These are phyloP conservation scores for Daldinia childiae DNA, from an alignment of 495 filamentous ascomycete genomes.

Conservation along the genomic window DNA sequence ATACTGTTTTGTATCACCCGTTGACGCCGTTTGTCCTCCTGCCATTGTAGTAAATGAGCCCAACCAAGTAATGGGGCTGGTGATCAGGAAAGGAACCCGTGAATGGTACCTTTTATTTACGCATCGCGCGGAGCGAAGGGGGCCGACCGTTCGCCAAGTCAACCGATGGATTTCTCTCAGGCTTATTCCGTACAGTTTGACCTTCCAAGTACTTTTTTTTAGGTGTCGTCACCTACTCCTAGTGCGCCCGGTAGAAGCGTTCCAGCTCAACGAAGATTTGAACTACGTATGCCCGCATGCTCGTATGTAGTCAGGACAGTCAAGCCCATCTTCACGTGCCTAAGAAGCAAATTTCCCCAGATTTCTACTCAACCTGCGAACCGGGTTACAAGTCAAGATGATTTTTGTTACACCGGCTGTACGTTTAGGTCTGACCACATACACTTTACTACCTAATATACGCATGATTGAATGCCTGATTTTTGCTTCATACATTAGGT, in stretches of 20 bases:
- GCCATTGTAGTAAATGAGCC: slow-evolving; percentile 30
- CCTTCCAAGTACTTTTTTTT: slow-evolving; percentile 14
- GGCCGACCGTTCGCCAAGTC: slow-evolving; percentile 22
- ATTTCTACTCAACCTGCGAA: background rate
- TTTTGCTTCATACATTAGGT: slow-evolving; percentile 9
- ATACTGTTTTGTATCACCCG: slow-evolving; percentile 25
- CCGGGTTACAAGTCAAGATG: background rate
- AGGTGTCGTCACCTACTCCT: slow-evolving; percentile 23
- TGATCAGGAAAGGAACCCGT: slow-evolving; percentile 23
- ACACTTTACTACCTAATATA: background rate
- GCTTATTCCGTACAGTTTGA: background rate
- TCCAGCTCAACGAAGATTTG: background rate
- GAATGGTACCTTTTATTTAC: slow-evolving; percentile 14
- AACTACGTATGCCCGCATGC: background rate
- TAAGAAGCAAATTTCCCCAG: background rate
- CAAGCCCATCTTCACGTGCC: background rate
- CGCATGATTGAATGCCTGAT: slow-evolving; percentile 8
- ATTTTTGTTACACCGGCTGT: background rate
- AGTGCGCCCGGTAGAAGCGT: background rate
- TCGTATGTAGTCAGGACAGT: background rate
- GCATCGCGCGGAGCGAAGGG: slow-evolving; percentile 29
- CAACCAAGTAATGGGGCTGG: slow-evolving; percentile 35
- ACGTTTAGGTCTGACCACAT: slow-evolving; percentile 1
- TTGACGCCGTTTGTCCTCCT: slow-evolving; percentile 28
- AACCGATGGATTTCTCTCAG: slow-evolving; percentile 14